Percentiles rank a stretch among this genome's conserved stretches.
Evolutionary conservation across 305 asterid species (phyloP).

Genomic region (Fraxinus paxiana): DNA sequence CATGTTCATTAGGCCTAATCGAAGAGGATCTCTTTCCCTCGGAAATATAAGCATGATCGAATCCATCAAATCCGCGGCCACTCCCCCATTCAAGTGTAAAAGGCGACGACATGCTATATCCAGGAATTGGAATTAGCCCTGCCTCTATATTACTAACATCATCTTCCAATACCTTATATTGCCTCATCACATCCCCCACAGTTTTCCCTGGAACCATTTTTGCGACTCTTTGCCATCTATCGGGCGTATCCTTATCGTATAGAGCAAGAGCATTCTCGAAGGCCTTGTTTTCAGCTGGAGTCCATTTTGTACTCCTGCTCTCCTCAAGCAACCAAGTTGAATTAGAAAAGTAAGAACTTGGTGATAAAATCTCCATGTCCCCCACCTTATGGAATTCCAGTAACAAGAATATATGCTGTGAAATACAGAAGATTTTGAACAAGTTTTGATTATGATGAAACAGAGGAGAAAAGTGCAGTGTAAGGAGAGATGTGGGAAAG

Average conservation of each 20-base stretch:
- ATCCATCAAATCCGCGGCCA: conserved; percentile 41
- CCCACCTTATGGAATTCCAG: conserved; percentile 43
- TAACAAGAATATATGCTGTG: background rate
- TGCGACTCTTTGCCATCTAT: conserved; percentile 87
- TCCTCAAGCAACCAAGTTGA: conserved; percentile 62
- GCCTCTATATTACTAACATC: conserved; percentile 91
- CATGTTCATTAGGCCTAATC: conserved; percentile 60
- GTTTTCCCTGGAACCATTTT: conserved; percentile 89
- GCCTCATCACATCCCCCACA: conserved; percentile 69
- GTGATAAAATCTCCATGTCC: conserved; percentile 85
- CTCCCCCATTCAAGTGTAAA: conserved; percentile 82
- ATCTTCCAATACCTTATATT: conserved; percentile 71
- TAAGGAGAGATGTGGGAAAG: conserved; percentile 20
- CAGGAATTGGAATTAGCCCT: conserved; percentile 71
- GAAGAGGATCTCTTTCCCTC: conserved; percentile 46
- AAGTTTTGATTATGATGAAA: conserved; percentile 20
- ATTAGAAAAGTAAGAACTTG: conserved; percentile 47
- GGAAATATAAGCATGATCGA: conserved; percentile 39
- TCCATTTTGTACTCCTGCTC: conserved; percentile 58
- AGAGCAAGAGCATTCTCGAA: conserved; percentile 89
- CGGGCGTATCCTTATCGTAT: conserved; percentile 79
- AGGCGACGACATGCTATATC: conserved; percentile 53
- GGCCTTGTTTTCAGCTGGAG: conserved; percentile 76
- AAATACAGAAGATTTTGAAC: conserved; percentile 1
- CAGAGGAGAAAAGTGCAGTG: conserved; percentile 21